Base-by-base conservation (phyloP, 352 stramenopile genomes). In the Phytophthora crassamura region DNA sequence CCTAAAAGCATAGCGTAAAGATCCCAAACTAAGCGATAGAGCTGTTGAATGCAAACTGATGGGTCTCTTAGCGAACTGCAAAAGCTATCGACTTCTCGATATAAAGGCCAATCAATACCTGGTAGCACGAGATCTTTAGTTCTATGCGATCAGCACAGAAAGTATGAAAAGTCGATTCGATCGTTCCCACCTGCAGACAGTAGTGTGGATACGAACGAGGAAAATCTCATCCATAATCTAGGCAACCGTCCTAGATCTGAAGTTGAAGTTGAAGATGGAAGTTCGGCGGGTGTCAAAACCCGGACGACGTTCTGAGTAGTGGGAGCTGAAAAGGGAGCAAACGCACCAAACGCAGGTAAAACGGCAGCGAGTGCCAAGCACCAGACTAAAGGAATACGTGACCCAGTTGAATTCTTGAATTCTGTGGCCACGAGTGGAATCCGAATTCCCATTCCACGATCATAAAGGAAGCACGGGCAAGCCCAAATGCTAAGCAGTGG, bases 41-140 rank as follows among this genome's bases (percentile, higher is more conserved):
- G 8, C 47, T 5, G 15, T 58, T 12, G 38, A 59, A 9, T 58
- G 46, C 32, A 65, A 51, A 28, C 15, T 47, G 8, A 48, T 65
- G 41, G 57, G 33, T 1, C 14, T 54, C 6, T 58, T 18, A n/a
- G 9, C 42, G 5, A 49, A 49, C 7, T 64, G 50, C 25, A 64
- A 57, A 42, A 22, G 36, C 9, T 64, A 64, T 18, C n/a, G 56
- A 5, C 11, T 64, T 7, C 36, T 67, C 7, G 59, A 34, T 20
- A 8, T 45, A 35, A 66, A 59, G 25, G 42, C 9, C 16, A 54
- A 54, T 16, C 39, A 52, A 14, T 60, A 66, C 11, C 39, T 66
- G 0, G 43, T 47, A 7, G 49, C 59, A 20, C 7, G 42, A 51
- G 49, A 60, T 16, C 49, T 61, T 8, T 55, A 67, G 12, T 49